Percentiles rank a stretch among this genome's conserved stretches.
These are phyloP conservation scores for Solanum chmielewskii DNA, from an alignment of 257 asterid species.

Conservation along the genomic window DNA sequence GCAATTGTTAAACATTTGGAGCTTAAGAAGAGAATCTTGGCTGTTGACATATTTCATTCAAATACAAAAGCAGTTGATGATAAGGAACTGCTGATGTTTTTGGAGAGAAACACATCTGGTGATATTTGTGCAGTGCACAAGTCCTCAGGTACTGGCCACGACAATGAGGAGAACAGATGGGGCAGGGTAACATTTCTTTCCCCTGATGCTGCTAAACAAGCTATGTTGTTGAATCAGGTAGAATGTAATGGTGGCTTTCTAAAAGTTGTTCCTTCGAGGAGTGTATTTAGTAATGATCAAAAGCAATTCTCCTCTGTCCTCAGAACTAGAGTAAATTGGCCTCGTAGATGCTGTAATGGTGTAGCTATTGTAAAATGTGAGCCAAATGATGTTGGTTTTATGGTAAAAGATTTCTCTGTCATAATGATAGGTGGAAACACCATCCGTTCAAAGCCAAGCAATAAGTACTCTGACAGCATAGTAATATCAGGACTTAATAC, in stretches of 20 bases:
- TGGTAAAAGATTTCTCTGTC: conserved; percentile 38
- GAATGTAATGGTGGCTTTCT: conserved; percentile 44
- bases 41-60: conserved; percentile 65
- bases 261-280: conserved; percentile 52
- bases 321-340: conserved; percentile 75
- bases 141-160: conserved; percentile 26
- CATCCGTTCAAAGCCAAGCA: conserved; percentile 27
- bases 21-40: conserved; percentile 62
- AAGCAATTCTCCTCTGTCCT: conserved; percentile 36
- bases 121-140: conserved; percentile 48
- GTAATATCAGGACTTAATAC: conserved; percentile 37
- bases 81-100: conserved; percentile 51
- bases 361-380: conserved; percentile 55
- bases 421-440: conserved; percentile 30
- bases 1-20: conserved; percentile 84
- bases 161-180: conserved; percentile 56
- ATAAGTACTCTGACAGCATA: conserved; percentile 21
- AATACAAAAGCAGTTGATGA: conserved; percentile 31
- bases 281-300: conserved; percentile 28
- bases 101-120: conserved; percentile 49
- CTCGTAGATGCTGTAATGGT: conserved; percentile 81
- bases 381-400: conserved; percentile 32
- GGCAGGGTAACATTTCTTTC: conserved; percentile 81
- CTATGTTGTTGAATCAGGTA: conserved; percentile 30
- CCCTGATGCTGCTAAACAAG: conserved; percentile 68